Evolutionary conservation across 768 basidiomycete genomes (phyloP), one percentile per base, ranked within the genome.

Genomic region (Trametes cubensis): DNA sequence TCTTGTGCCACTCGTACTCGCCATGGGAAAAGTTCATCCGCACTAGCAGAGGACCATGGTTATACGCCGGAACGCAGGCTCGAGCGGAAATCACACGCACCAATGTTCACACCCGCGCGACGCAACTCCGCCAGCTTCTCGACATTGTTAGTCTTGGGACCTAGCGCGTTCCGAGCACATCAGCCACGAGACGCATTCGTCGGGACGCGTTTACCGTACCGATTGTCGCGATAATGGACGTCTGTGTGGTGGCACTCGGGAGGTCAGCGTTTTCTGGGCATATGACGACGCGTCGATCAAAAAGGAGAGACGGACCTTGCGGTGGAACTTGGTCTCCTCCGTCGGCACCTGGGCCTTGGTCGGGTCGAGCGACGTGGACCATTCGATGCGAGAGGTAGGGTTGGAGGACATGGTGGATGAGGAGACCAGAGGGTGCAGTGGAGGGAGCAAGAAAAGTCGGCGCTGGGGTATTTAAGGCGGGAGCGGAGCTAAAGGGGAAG

Each of bases 21-120:
- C 97, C 97, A 86, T 99, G 97, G 57, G 96, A 98, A 76, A 98
- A 99, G 84, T 99, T 99, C 97, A 99, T 98, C 78, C 97, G 95
- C 66, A 99, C 97, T 98, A 46, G 57, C 44, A 59, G 57, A 41
- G 41, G 55, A 25, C 40, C 53, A 49, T 48, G 51, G 20, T 51
- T 42, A 21, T 18, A 44, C 45, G 15, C 53, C 48, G 52, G 25
- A 63, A 14, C 6, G 23, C 10, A 18, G 25, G 44, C 34, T n/a
- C n/a, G 46, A 52, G 20, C 44, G 26, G 42, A 47, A 58, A 26
- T 47, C 28, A 39, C 25, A 81, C 94, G 66, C 63, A 96, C 96
- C 95, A 74, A 99, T 90, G 82, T 98, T 98, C 76, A 99, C 92
- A 72, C 97, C 97, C 41, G 95, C 95, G 61, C 87, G 83, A 71